phyloP scores from a whole-genome alignment of 2,329 filamentous ascomycete species.

The Paracorniculantispora psalliotae region DNA sequence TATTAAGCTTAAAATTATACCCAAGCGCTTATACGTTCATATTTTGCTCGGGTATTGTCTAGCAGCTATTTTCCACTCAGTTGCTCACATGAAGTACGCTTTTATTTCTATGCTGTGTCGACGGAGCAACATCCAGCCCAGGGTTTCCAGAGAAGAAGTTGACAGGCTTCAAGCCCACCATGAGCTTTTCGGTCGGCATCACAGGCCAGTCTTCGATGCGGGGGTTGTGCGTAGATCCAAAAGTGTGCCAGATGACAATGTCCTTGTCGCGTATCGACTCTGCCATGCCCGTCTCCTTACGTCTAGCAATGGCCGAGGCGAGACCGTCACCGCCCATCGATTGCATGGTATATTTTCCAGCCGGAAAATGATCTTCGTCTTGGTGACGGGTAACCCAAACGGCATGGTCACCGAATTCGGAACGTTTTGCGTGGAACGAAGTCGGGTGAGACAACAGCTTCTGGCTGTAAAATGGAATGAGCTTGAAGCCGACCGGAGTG shows the following conservation, averaged over 20 bases:
- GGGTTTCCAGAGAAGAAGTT: slow-evolving; percentile 51
- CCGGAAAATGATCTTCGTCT: slow-evolving; percentile 39
- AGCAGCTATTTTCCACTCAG: not conserved
- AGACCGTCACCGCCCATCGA: slow-evolving; percentile 39
- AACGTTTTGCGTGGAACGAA: slow-evolving; percentile 35
- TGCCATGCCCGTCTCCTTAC: slow-evolving; percentile 22
- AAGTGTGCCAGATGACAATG: slow-evolving; percentile 54
- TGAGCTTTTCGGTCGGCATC: slow-evolving; percentile 58
- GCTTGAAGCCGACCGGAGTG: slow-evolving; percentile 42
- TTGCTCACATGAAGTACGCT: slow-evolving; percentile 25
- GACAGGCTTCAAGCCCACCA: slow-evolving; percentile 45
- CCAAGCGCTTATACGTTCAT: too few relatives aligned
- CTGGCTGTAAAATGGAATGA: slow-evolving; percentile 42
- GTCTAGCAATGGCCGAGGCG: slow-evolving; percentile 24
- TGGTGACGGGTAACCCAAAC: slow-evolving; percentile 42
- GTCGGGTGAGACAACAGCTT: slow-evolving; percentile 35
- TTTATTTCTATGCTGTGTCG: slow-evolving; percentile 29
- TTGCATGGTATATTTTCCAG: slow-evolving; percentile 41
- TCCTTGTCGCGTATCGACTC: slow-evolving; percentile 43
- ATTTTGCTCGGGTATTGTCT: too few relatives aligned
- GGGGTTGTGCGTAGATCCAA: slow-evolving; percentile 60
- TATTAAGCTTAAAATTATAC: too few relatives aligned
- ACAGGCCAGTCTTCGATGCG: slow-evolving; percentile 64
- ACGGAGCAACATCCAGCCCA: slow-evolving; percentile 43
- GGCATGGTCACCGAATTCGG: slow-evolving; percentile 39